Evolutionary conservation across 2,329 filamentous ascomycete species (phyloP), one percentile per base, ranked within the genome.

Genomic region (Colletotrichum horii): DNA sequence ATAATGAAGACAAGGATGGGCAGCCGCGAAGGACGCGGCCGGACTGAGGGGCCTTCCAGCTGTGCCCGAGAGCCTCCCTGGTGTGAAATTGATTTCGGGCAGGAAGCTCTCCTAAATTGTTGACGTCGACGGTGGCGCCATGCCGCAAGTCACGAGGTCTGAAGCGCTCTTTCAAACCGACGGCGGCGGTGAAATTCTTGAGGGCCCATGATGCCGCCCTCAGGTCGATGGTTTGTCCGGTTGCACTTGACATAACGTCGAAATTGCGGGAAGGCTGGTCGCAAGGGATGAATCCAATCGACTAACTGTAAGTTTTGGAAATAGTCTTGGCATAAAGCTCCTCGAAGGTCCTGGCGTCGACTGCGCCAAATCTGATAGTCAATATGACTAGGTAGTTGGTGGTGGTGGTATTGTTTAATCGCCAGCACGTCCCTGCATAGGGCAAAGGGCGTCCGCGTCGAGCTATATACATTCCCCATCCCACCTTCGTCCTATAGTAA

Each of bases 71-170:
- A 48, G 9, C 38, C 38, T 48, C 3, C 38, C 3, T n/a, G 11
- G 3, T n/a, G 5, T 14, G 19, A 2, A 14, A 48, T 11, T 12
- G 5, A 0, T 48, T 48, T 11, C n/a, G 19, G 1, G 1, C 19
- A 48, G 43, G 43, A 12, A 48, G 0, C 2, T 48, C 19, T 48
- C 6, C 11, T 2, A 2, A 1, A 2, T 12, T 48, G 6, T 48
- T 22, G 1, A 48, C 19, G 3, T 22, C 6, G 2, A 48, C 4
- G 2, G 1, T n/a, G 2, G 43, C 11, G 1, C 43, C 11, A 48
- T 22, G 4, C 6, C 43, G 43, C 43, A 48, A 7, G 19, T 14
- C 19, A 6, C n/a, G 43, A 0, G 43, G 19, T 22, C 1, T 48
- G 6, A 48, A 48, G 5, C 43, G 19, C n/a, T 48, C n/a, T 14